These are phyloP conservation scores for Globisporangium lucens DNA, from an alignment of 352 stramenopile species.

Conservation along the genomic window DNA sequence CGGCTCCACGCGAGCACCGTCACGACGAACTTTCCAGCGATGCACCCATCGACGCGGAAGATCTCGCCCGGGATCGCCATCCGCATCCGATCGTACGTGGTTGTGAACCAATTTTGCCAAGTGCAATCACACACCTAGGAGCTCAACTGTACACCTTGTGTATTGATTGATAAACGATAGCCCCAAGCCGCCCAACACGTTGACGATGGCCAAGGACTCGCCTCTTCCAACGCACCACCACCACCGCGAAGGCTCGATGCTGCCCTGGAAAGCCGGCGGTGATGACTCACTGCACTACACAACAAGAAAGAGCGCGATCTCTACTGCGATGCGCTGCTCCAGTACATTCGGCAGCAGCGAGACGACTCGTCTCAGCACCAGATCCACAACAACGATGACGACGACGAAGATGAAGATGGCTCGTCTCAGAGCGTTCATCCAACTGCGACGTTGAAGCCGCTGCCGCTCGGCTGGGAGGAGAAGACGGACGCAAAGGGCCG, in stretches of 20 bases:
- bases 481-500: slow-evolving; percentile 66
- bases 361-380: slow-evolving; percentile 27
- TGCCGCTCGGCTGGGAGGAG: slow-evolving; percentile 70
- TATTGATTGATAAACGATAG: slow-evolving; percentile 18
- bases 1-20: slow-evolving; percentile 59
- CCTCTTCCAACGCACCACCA: slow-evolving; percentile 13
- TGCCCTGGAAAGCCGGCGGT: slow-evolving; percentile 31
- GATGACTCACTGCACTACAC: slow-evolving; percentile 35
- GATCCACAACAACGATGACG: not conserved
- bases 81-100: slow-evolving; percentile 64
- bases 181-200: slow-evolving; percentile 55
- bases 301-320: slow-evolving; percentile 53
- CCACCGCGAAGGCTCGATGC: slow-evolving; percentile 10
- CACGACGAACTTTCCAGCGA: slow-evolving; percentile 75
- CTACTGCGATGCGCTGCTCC: slow-evolving; percentile 66
- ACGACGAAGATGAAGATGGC: slow-evolving; percentile 4
- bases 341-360: slow-evolving; percentile 73
- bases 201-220: slow-evolving; percentile 36
- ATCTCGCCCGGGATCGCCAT: slow-evolving; percentile 59
- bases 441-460: slow-evolving; percentile 12
- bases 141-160: not conserved
- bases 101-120: not conserved
- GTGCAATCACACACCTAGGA: not conserved
- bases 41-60: slow-evolving; percentile 73
- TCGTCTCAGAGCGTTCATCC: not conserved